Percentiles rank a stretch among this genome's conserved stretches.
Conservation (phyloP, 202 grass and related monocot species). For the Panicum virgatum region DNA sequence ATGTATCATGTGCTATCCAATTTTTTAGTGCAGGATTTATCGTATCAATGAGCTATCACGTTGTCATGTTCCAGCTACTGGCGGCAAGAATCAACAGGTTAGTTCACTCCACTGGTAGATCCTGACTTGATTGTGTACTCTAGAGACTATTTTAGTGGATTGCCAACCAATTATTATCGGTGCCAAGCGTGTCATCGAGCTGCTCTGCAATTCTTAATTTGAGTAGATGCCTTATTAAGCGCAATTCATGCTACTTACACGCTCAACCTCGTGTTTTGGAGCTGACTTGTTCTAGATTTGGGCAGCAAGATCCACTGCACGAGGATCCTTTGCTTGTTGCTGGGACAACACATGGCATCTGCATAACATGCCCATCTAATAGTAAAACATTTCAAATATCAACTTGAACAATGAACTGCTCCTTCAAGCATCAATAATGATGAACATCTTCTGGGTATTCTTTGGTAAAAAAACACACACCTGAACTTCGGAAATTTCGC, state of each 20-base stretch:
- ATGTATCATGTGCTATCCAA: background rate
- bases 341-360: conserved; percentile 35
- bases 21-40: background rate
- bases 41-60: conserved; percentile 25
- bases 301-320: conserved; percentile 21
- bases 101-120: conserved; percentile 6
- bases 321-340: conserved; percentile 36
- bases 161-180: background rate
- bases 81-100: conserved; percentile 37
- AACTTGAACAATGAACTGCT: background rate
- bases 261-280: conserved; percentile 31
- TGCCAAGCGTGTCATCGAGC: background rate
- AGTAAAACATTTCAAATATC: background rate
- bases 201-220: conserved; percentile 11
- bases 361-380: conserved; percentile 30
- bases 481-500: background rate
- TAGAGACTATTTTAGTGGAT: background rate
- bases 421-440: background rate
- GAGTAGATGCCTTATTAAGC: background rate
- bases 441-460: conserved; percentile 11
- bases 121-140: conserved; percentile 7
- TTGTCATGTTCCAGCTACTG: conserved; percentile 16
- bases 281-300: conserved; percentile 33
- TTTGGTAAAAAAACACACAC: background rate
- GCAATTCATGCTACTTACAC: background rate